Conservation (phyloP, 192 early-diverging fungal genomes). For the Coemansia umbellata region DNA sequence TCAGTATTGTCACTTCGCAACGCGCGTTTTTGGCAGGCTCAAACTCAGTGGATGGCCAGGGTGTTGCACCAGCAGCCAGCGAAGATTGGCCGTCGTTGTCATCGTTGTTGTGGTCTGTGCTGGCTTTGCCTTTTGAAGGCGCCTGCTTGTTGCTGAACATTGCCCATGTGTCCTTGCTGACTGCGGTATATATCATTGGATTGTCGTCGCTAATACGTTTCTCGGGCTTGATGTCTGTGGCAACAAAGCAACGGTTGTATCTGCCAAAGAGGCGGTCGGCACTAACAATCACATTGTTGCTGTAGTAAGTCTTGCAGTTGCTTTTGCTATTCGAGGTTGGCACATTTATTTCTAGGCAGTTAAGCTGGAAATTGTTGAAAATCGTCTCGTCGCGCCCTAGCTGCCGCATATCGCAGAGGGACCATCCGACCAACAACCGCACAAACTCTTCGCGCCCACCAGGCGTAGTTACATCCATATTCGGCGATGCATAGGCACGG, state of each 20-base stretch:
- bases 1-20: neutral
- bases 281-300: neutral
- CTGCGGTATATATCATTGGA: neutral
- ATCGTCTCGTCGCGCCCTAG: neutral
- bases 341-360: neutral
- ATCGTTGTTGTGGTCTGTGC: neutral
- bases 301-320: neutral
- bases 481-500: neutral
- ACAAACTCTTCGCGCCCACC: slow-evolving; percentile 2
- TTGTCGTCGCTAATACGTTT: neutral
- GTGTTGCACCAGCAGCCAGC: too few relatives aligned
- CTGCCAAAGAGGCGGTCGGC: neutral
- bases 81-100: neutral
- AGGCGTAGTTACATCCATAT: neutral
- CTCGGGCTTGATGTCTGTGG: neutral
- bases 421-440: slow-evolving; percentile 3
- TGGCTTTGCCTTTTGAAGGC: too few relatives aligned
- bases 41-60: neutral
- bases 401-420: neutral
- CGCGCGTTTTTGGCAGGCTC: neutral
- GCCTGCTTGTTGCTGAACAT: neutral
- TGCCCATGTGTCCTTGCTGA: slow-evolving; percentile 1
- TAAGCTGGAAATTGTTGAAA: neutral
- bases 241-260: neutral
- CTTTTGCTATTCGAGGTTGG: neutral